A percentile compares a stretch with the other conserved stretches of the same genome.
Conservation (phyloP, 73 alveolate species). For the Paramecium pentaurelia region DNA sequence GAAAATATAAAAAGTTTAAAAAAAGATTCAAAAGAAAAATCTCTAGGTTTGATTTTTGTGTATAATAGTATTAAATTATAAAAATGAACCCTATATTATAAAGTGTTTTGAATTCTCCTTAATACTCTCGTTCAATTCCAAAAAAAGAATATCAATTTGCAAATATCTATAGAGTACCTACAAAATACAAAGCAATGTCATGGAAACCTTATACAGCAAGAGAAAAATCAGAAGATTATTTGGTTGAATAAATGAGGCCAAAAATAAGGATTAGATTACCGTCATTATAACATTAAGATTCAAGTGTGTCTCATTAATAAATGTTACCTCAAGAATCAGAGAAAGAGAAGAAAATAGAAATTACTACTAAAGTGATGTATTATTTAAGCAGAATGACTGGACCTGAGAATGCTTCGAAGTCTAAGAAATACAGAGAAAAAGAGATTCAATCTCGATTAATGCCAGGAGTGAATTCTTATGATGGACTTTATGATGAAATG, state of each 20-base stretch:
- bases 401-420: slow-evolving; percentile 31
- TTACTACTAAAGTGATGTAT: neutral
- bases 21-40: neutral
- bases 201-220: neutral
- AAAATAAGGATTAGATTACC: neutral
- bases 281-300: neutral
- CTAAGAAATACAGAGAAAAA: neutral
- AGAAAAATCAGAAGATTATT: neutral
- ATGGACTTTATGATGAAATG: slow-evolving; percentile 4
- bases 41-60: neutral
- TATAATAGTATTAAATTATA: neutral
- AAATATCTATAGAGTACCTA: neutral
- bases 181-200: neutral
- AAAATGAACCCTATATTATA: neutral
- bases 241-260: neutral
- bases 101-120: neutral
- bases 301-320: neutral
- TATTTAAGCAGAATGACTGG: neutral
- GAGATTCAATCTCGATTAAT: neutral
- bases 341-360: neutral
- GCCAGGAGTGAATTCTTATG: slow-evolving; percentile 18
- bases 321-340: neutral
- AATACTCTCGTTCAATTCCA: slow-evolving; percentile 3
- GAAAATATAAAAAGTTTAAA: neutral
- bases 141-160: neutral